These are phyloP conservation scores for Cordyceps fumosorosea DNA, from an alignment of 2,329 filamentous ascomycete genomes.

Conservation along the genomic window DNA sequence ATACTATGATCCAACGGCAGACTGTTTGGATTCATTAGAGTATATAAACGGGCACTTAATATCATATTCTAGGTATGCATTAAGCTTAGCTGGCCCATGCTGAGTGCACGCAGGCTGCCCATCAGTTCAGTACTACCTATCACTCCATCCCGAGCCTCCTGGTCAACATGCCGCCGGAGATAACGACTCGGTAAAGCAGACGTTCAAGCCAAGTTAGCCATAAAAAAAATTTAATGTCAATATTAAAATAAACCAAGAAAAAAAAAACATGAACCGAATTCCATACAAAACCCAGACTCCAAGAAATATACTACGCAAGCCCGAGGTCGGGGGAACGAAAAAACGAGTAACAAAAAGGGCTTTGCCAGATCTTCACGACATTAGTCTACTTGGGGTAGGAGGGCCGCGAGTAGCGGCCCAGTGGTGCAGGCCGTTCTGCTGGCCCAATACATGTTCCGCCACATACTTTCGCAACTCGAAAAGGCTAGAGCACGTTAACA, in stretches of 20 bases:
- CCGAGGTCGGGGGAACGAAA: conserved; percentile 20
- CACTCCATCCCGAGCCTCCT: background rate
- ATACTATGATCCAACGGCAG: background rate
- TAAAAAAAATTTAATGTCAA: conserved; percentile 10
- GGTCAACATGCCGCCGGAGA: background rate
- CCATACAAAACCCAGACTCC: conserved; percentile 35
- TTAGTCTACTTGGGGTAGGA: conserved; percentile 2
- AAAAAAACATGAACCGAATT: conserved; percentile 32
- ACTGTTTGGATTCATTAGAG: background rate
- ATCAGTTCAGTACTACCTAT: conserved; percentile 3
- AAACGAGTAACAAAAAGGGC: background rate
- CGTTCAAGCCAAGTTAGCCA: background rate
- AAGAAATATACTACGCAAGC: conserved; percentile 30
- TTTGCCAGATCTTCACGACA: conserved; percentile 6
- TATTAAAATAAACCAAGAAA: conserved; percentile 19
- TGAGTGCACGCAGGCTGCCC: background rate
- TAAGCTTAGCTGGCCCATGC: conserved; percentile 6
- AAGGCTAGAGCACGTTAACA: conserved; percentile 34
- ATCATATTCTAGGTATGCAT: conserved; percentile 10
- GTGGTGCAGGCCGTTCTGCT: background rate
- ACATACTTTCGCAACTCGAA: background rate
- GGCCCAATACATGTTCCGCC: background rate
- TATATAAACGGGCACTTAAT: conserved; percentile 4
- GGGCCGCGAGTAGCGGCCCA: background rate
- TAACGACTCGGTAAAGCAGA: background rate